phyloP scores from a whole-genome alignment of 1,284 basidiomycete genomes.

The Ceratobasidium theobromae region DNA sequence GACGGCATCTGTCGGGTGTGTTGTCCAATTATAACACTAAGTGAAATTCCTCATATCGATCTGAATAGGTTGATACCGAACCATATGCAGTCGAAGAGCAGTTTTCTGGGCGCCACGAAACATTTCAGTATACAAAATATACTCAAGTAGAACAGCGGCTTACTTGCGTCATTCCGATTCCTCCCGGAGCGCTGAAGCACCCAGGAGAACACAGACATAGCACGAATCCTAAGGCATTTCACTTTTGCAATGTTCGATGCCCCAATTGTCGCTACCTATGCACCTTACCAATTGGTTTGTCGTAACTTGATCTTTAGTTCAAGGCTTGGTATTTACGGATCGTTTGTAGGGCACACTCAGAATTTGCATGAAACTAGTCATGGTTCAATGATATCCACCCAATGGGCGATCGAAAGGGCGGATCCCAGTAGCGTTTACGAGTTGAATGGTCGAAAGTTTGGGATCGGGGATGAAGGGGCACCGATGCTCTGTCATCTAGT shows the following conservation, averaged over 20 bases:
- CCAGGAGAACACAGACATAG: slow-evolving; percentile 54
- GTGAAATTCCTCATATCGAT: slow-evolving; percentile 40
- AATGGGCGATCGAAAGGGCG: slow-evolving; percentile 57
- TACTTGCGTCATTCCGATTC: slow-evolving; percentile 52
- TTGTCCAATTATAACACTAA: neutral
- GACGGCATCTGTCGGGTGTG: slow-evolving; percentile 14
- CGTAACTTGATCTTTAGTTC: neutral
- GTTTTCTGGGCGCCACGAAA: slow-evolving; percentile 52
- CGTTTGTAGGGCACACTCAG: slow-evolving; percentile 55
- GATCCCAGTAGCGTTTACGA: slow-evolving; percentile 51
- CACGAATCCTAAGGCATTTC: slow-evolving; percentile 48
- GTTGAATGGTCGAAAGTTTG: slow-evolving; percentile 57
- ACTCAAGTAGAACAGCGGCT: slow-evolving; percentile 49
- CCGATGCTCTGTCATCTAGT: slow-evolving; percentile 64
- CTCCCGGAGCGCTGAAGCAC: slow-evolving; percentile 49
- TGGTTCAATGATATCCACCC: slow-evolving; percentile 60
- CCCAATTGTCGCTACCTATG: slow-evolving; percentile 60
- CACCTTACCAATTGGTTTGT: slow-evolving; percentile 55
- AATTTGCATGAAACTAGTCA: slow-evolving; percentile 63
- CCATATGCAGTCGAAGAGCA: slow-evolving; percentile 61
- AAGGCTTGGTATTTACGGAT: too few species aligned
- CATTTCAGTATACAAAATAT: slow-evolving; percentile 46
- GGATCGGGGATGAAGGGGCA: slow-evolving; percentile 58
- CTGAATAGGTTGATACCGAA: slow-evolving; percentile 58
- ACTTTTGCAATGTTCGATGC: slow-evolving; percentile 59